Percentiles rank a stretch among this genome's conserved stretches.
These are phyloP conservation scores for Spathaspora sp. DNA, from an alignment of 805 yeast species.

Conservation along the genomic window DNA sequence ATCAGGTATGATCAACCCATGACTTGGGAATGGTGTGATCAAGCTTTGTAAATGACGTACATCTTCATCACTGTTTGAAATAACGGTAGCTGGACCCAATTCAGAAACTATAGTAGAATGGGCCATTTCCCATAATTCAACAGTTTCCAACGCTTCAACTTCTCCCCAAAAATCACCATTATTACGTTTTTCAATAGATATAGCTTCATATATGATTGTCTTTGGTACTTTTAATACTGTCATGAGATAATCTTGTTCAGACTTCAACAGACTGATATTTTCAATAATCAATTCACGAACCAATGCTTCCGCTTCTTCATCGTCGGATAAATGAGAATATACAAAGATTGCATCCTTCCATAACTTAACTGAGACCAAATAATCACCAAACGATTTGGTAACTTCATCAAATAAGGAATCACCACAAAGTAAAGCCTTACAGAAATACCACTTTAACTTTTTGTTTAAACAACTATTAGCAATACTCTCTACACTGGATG, in stretches of 20 bases:
- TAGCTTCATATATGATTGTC: constrained; percentile 48
- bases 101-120: constrained; percentile 50
- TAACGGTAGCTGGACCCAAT: constrained; percentile 73
- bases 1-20: constrained; percentile 33
- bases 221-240: constrained; percentile 46
- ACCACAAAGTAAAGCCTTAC: constrained; percentile 34
- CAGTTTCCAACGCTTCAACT: constrained; percentile 57
- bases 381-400: constrained; percentile 43
- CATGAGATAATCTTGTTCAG: constrained; percentile 34
- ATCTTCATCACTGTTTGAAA: constrained; percentile 37
- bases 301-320: constrained; percentile 36
- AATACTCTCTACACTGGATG: neutral
- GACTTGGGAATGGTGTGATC: constrained; percentile 40
- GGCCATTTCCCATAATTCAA: constrained; percentile 59
- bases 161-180: constrained; percentile 55
- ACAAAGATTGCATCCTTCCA: constrained; percentile 63
- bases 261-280: constrained; percentile 28
- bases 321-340: constrained; percentile 52
- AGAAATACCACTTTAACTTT: constrained; percentile 51
- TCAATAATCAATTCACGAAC: constrained; percentile 36
- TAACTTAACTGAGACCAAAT: constrained; percentile 42
- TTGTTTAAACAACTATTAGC: constrained; percentile 21
- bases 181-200: constrained; percentile 54
- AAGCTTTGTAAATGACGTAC: constrained; percentile 38
- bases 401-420: constrained; percentile 20